phyloP scores from a whole-genome alignment of 441 rosid genomes.

The Populus hybrid region DNA sequence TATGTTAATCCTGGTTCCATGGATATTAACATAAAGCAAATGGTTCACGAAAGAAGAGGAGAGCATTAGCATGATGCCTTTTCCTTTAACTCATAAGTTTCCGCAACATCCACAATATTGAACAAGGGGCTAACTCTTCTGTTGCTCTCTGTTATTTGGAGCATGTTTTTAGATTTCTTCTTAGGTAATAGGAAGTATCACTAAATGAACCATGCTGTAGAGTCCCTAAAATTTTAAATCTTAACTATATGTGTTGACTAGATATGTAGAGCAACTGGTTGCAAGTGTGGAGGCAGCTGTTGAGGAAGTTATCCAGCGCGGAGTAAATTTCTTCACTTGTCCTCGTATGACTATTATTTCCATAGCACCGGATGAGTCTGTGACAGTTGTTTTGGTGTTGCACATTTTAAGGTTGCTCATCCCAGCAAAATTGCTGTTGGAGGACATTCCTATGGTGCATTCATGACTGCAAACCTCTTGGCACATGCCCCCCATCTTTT shows the following conservation, averaged over 20 bases:
- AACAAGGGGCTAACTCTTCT: not conserved
- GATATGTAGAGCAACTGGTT: constrained; percentile 92
- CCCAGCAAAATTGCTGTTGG: constrained; percentile 87
- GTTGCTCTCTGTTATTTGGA: not conserved
- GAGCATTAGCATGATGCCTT: too few relatives aligned
- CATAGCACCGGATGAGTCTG: constrained; percentile 13
- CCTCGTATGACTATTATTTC: not conserved
- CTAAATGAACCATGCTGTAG: not conserved
- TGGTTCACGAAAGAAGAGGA: too few relatives aligned
- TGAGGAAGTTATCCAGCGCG: constrained; percentile 85
- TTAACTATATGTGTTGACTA: constrained; percentile 25
- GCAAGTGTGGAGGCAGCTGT: constrained; percentile 97
- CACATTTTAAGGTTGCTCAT: constrained; percentile 67
- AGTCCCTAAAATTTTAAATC: not conserved
- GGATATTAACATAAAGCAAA: not conserved
- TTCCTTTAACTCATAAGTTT: too few relatives aligned
- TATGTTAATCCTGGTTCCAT: not conserved
- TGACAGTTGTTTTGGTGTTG: constrained; percentile 19
- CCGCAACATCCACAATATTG: not conserved
- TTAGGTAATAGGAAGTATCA: not conserved
- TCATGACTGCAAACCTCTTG: constrained; percentile 96
- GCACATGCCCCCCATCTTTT: constrained; percentile 98
- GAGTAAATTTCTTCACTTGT: constrained; percentile 48
- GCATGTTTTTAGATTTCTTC: not conserved
- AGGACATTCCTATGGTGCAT: constrained; percentile 98